Evolutionary conservation across 176 grass and related monocot genomes (phyloP).

Genomic region (Juncus inflexus): DNA sequence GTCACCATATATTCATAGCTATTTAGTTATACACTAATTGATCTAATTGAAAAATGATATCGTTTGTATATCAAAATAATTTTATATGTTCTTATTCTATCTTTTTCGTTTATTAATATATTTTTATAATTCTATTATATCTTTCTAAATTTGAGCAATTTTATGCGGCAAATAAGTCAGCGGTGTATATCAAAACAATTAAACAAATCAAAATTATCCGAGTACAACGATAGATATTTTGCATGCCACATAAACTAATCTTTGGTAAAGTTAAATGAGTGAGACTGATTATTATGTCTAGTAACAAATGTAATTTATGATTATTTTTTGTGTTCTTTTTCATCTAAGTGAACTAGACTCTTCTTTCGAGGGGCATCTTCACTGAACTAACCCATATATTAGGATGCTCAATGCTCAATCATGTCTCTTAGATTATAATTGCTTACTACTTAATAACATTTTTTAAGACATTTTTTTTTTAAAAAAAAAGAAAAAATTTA

Average conservation of each 20-base stretch:
- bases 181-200: too few relatives aligned
- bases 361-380: constrained; percentile 24
- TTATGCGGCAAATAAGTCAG: too few relatives aligned
- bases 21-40: too few relatives aligned
- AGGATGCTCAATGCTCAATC: constrained; percentile 12
- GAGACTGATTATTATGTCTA: constrained; percentile 9
- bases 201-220: too few relatives aligned
- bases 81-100: too few relatives aligned
- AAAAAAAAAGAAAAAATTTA: not conserved
- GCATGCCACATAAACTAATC: constrained; percentile 7
- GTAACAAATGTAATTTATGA: constrained; percentile 20
- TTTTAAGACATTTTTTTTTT: not conserved
- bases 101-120: too few relatives aligned
- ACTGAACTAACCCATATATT: constrained; percentile 1
- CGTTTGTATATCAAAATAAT: too few relatives aligned
- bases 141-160: too few relatives aligned
- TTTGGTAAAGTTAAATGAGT: constrained; percentile 6
- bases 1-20: too few relatives aligned
- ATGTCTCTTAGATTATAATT: constrained; percentile 2
- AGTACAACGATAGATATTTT: not conserved
- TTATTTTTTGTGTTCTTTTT: not conserved
- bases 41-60: too few relatives aligned
- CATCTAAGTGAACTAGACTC: not conserved
- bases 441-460: not conserved
- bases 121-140: too few relatives aligned